Evolutionary conservation across 306 rosid species (phyloP), one percentile per base, ranked within the genome.

Genomic region (Pyrus betulifolia): DNA sequence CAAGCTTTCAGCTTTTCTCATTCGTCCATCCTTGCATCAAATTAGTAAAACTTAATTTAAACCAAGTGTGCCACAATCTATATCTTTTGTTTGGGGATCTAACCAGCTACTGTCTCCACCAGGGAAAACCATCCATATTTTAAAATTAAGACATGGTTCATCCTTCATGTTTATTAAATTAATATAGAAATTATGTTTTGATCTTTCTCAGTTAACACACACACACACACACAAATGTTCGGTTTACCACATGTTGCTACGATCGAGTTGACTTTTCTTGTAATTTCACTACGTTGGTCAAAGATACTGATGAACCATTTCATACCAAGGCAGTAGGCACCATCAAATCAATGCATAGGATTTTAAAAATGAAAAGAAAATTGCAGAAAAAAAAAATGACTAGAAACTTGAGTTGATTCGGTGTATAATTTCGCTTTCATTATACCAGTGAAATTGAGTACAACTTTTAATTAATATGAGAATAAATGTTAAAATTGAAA

Each of bases 11-110:
- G 49, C 59, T 63, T 38, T 54, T 65, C 45, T 31, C 25, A n/a
- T 71, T 61, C n/a, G 21, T 52, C 81, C 17, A 59, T 59, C 14
- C 17, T 71, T 82, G 21, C 31, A 55, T 65, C 81, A 14, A 46
- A 31, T 65, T 65, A 68, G 17, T 15, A 15, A 15, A 70, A 64
- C 81, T 72, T 72, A 1, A 5, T 49, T 49, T 49, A 45, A 46
- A 66, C 22, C 58, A 18, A 15, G 8, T 67, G 22, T n/a, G 55
- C 55, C 55, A 17, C 67, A 63, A 70, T n/a, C 28, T 64, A 31
- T 46, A 15, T 49, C 21, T 49, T 49, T 14, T 49, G 55, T 5
- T 10, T 4, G 1, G 65, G 54, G 55, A 52, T 14, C 31, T 11
- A 17, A 64, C 64, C 38, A 31, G 10, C 65, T 75, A 22, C 44